Evolutionary conservation across 768 basidiomycete species (phyloP).

Genomic region (Tremella yokohamensis): DNA sequence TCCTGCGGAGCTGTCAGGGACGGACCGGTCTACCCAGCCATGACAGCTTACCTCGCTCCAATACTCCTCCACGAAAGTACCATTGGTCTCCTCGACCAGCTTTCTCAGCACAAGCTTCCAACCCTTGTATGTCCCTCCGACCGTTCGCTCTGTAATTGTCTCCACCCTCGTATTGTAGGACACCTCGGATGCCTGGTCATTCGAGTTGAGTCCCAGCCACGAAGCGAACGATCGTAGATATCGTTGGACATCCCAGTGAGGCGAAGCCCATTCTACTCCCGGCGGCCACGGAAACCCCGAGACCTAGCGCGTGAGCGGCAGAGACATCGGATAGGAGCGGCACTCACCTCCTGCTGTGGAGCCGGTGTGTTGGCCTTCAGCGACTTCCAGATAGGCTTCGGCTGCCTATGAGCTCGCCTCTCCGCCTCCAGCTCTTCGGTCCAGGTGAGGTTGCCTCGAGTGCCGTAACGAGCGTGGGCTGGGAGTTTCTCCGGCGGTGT

Average conservation of each 20-base stretch:
- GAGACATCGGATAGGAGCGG: too few species aligned
- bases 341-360: slow-evolving; percentile 18
- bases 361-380: slow-evolving; percentile 21
- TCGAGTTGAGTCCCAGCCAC: slow-evolving; percentile 52
- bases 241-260: slow-evolving; percentile 13
- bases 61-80: neutral
- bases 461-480: slow-evolving; percentile 1
- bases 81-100: neutral
- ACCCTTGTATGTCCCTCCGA: slow-evolving; percentile 7
- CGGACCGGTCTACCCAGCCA: too few species aligned
- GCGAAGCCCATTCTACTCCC: slow-evolving; percentile 14
- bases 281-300: slow-evolving; percentile 22
- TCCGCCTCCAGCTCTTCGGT: slow-evolving; percentile 9
- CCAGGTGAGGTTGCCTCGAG: too few species aligned
- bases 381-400: slow-evolving; percentile 24
- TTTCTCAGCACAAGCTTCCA: slow-evolving; percentile 11
- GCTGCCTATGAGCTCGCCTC: slow-evolving; percentile 11
- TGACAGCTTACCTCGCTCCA: slow-evolving; percentile 18
- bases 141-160: slow-evolving; percentile 51
- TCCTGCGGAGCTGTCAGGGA: too few species aligned
- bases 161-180: slow-evolving; percentile 58
- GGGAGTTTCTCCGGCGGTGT: neutral
- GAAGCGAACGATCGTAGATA: slow-evolving; percentile 23
- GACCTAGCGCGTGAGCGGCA: too few species aligned
- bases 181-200: slow-evolving; percentile 39